These are phyloP conservation scores for Pogostemon cablin DNA, from an alignment of 257 asterid species.

Conservation along the genomic window DNA sequence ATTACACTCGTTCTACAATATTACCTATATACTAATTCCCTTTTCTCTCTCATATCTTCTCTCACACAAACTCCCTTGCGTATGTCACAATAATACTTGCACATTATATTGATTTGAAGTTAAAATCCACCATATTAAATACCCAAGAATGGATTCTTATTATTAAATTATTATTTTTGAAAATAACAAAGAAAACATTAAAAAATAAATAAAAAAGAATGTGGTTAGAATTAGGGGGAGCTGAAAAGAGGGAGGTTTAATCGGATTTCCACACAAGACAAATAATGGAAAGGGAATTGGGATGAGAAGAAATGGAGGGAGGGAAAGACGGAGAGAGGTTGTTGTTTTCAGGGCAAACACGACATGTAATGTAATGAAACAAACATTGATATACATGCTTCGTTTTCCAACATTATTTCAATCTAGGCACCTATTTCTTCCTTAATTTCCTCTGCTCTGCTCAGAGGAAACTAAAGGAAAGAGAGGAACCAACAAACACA, in stretches of 20 bases:
- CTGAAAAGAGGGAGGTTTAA: slow-evolving; percentile 24
- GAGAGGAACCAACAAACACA: background rate
- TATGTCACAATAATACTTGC: no score
- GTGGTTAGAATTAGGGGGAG: background rate
- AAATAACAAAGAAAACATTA: background rate
- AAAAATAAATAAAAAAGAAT: background rate
- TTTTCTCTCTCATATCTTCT: no score
- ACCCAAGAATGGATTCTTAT: no score
- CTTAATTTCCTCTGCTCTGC: slow-evolving; percentile 43
- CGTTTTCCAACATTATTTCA: slow-evolving; percentile 16
- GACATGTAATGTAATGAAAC: background rate
- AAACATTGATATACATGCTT: slow-evolving; percentile 13
- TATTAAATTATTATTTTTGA: no score
- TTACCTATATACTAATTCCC: no score
- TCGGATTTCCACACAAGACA: slow-evolving; percentile 45
- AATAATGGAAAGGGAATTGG: background rate
- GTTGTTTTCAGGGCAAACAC: no score
- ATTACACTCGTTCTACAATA: no score
- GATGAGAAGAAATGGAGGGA: slow-evolving; percentile 17
- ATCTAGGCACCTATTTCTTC: slow-evolving; percentile 24
- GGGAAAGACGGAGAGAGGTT: slow-evolving; percentile 18
- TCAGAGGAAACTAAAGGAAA: slow-evolving; percentile 33
- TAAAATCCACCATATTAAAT: no score
- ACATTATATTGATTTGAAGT: no score
- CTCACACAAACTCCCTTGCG: no score